Evolutionary conservation across 2,329 filamentous ascomycete species (phyloP).

Genomic region (Arthrocladium fulminans): DNA sequence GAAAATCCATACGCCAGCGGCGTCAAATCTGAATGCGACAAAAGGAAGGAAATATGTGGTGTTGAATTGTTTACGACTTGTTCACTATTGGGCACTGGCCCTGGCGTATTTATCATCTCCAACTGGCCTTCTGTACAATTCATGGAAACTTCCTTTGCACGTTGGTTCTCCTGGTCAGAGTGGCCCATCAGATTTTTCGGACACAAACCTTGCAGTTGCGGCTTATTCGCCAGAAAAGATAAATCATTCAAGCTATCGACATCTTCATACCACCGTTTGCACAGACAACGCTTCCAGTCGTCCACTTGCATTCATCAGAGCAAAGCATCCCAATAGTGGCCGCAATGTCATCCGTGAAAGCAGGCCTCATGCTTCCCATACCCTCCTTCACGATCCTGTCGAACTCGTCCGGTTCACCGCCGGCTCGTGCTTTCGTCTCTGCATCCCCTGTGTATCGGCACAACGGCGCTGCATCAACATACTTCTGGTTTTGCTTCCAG

Average conservation of each 20-base stretch:
- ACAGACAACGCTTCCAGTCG: slow-evolving; percentile 69
- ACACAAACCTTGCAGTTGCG: no score
- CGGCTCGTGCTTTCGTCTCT: slow-evolving; percentile 39
- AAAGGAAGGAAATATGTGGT: neutral
- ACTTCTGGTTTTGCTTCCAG: slow-evolving; percentile 50
- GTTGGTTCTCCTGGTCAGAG: no score
- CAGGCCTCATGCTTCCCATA: slow-evolving; percentile 50
- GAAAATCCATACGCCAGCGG: slow-evolving; percentile 67
- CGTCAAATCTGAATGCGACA: neutral
- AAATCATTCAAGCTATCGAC: slow-evolving; percentile 24
- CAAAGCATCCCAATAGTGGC: slow-evolving; percentile 71
- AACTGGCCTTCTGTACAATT: no score
- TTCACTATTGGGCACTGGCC: no score
- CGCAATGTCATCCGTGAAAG: slow-evolving; percentile 62
- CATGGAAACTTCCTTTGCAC: no score
- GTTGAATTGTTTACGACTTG: no score
- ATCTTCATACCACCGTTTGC: slow-evolving; percentile 70
- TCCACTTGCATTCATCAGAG: slow-evolving; percentile 62
- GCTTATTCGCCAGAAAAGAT: no score
- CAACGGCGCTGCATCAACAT: slow-evolving; percentile 56
- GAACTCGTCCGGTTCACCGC: slow-evolving; percentile 51
- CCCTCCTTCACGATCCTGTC: slow-evolving; percentile 52
- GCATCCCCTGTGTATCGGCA: slow-evolving; percentile 51
- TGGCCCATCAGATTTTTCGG: no score
- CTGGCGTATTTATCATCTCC: no score